Base-by-base conservation (phyloP, 352 stramenopile species). In the Plasmopara halstedii region DNA sequence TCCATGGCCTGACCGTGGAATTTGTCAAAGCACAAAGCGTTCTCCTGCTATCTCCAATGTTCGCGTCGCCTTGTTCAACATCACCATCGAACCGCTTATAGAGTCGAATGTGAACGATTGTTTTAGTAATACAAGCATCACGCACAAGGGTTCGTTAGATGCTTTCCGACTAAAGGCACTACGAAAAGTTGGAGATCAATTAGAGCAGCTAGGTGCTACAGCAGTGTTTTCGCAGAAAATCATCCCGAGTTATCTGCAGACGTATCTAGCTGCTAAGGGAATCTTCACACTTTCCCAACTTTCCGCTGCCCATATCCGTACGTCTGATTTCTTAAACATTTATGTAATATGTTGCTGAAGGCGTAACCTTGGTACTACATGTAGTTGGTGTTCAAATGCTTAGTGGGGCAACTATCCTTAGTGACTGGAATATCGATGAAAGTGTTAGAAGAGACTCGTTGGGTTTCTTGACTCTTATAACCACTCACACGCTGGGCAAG, bases 221-320 rank as follows among this genome's bases (percentile, higher is more conserved):
- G 55, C 70, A 3, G 68, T 85, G 17, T 42, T 78, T 11, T 82
- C 66, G 4, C 73, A 85, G 40, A 81, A 82, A 46, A 61, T 75
- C 19, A 70, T 85, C 10, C 68, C 73, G 0, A 53, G 36, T 20
- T 75, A 70, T 22, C 35, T 85, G 33, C 63, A 82, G 53, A 41
- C 46, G 10, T 71, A 65, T 36, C 37, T 83, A 23, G 22, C 39
- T 11, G 20, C 42, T 18, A 70, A 71, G 25, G 57, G 55, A 8
- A 64, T 85, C 23, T 63, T 82, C 22, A 53, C 59, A 8, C 62
- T 85, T 34, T 65, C 82, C 20, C 60, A 69, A 22, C 46, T 85
- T 4, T 73, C 66, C 3, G 62, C 62, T 18, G 61, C 45, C 8
- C 56, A 82, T 45, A 83, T 80, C 33, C 66, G 73, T 83, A 68